Conservation (phyloP, 2,329 filamentous ascomycete genomes). For the Penicillium digitatum region DNA sequence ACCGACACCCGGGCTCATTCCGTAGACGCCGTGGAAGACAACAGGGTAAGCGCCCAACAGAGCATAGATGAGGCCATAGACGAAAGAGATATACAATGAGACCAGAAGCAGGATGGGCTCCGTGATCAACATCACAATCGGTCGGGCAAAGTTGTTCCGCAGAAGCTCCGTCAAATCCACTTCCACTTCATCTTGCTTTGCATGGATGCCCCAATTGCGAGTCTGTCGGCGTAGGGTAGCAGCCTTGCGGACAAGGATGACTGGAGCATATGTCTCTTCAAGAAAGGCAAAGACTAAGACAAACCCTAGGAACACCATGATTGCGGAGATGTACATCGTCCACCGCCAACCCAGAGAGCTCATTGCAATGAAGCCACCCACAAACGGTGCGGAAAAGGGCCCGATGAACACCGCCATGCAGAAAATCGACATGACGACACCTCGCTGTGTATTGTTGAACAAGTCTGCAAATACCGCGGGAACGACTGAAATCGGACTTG, state of each 20-base stretch:
- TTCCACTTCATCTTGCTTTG: slow-evolving; percentile 50
- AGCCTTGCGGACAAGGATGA: slow-evolving; percentile 52
- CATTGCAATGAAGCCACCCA: slow-evolving; percentile 49
- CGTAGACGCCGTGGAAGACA: slow-evolving; percentile 37
- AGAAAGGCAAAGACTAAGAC: slow-evolving; percentile 40
- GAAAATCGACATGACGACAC: slow-evolving; percentile 45
- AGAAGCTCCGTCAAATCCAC: slow-evolving; percentile 45
- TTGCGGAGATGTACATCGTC: slow-evolving; percentile 48
- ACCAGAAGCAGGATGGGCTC: slow-evolving; percentile 38
- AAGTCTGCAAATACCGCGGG: slow-evolving; percentile 46
- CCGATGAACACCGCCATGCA: slow-evolving; percentile 47
- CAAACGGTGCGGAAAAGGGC: slow-evolving; percentile 46
- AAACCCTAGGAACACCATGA: slow-evolving; percentile 50
- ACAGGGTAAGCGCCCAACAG: slow-evolving; percentile 37
- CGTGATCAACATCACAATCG: slow-evolving; percentile 33
- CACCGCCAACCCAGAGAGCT: slow-evolving; percentile 48
- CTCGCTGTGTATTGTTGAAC: slow-evolving; percentile 44
- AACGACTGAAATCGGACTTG: slow-evolving; percentile 43
- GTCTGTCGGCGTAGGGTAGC: slow-evolving; percentile 49
- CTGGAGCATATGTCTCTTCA: slow-evolving; percentile 52
- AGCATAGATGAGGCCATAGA: slow-evolving; percentile 30
- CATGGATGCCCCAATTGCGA: slow-evolving; percentile 56
- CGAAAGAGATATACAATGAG: slow-evolving; percentile 32
- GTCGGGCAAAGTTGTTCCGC: slow-evolving; percentile 46
- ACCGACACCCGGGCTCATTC: slow-evolving; percentile 63